Evolutionary conservation across 306 rosid species (phyloP).

Genomic region (Malus fusca): DNA sequence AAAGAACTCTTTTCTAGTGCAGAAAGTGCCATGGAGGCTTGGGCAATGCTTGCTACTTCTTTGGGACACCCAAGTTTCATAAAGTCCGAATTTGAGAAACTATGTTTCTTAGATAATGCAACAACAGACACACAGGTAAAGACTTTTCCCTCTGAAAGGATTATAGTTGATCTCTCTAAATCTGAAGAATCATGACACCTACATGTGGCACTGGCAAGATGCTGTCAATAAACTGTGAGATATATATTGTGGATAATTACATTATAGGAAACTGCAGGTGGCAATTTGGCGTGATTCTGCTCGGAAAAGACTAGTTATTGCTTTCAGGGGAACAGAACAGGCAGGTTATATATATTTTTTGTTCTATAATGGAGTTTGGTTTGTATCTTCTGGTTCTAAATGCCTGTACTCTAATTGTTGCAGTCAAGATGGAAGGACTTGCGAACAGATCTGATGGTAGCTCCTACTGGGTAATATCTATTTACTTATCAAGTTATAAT

Average conservation of each 20-base stretch:
- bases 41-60: constrained; percentile 96
- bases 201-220: background rate
- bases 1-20: constrained; percentile 77
- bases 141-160: constrained; percentile 18
- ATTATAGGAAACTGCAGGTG: constrained; percentile 48
- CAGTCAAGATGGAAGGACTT: constrained; percentile 94
- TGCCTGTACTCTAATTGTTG: constrained; percentile 18
- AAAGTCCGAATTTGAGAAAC: constrained; percentile 87
- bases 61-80: constrained; percentile 91
- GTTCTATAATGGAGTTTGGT: constrained; percentile 2
- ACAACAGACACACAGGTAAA: constrained; percentile 88
- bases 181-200: background rate
- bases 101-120: constrained; percentile 77
- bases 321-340: constrained; percentile 98
- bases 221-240: constrained; percentile 4
- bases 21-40: constrained; percentile 95
- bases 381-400: constrained; percentile 3
- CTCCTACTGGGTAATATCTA: constrained; percentile 68
- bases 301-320: constrained; percentile 69
- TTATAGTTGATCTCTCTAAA: background rate
- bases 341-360: constrained; percentile 32
- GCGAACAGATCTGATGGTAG: constrained; percentile 76
- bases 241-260: constrained; percentile 20
- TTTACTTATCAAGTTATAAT: constrained; percentile 15
- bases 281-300: constrained; percentile 90